These are phyloP conservation scores for Setaria viridis DNA, from an alignment of 202 grass and related monocot genomes.

Conservation along the genomic window DNA sequence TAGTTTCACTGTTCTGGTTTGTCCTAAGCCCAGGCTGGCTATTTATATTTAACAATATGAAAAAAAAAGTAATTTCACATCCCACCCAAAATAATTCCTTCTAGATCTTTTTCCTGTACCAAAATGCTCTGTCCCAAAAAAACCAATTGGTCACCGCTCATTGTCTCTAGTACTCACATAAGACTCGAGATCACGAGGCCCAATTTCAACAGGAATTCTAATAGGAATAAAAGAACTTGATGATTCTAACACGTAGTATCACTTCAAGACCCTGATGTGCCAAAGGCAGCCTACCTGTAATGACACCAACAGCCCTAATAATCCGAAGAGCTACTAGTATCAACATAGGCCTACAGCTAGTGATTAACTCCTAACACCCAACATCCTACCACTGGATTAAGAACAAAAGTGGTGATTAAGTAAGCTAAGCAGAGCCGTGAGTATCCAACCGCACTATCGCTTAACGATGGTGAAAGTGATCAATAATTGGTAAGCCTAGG, in stretches of 20 bases:
- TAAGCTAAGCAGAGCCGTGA: background rate
- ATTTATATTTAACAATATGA: background rate
- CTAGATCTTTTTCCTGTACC: background rate
- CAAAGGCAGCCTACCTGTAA: background rate
- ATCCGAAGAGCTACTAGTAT: background rate
- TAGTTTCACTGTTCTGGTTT: background rate
- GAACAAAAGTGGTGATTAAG: constrained; percentile 28
- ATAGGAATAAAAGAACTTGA: background rate
- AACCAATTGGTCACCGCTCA: background rate
- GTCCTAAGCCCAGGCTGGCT: background rate
- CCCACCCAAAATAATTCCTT: background rate
- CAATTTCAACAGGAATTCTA: background rate
- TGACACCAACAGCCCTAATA: background rate
- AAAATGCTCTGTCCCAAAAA: background rate
- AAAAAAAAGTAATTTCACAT: background rate
- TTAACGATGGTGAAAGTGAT: background rate
- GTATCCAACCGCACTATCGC: constrained; percentile 34
- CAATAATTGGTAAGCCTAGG: background rate
- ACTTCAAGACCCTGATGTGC: background rate
- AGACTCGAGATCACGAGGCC: no score
- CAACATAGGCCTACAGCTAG: background rate
- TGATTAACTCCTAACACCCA: constrained; percentile 23
- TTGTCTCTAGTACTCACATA: background rate
- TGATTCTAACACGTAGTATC: background rate
- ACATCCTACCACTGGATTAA: constrained; percentile 37